Evolutionary conservation across 2,329 filamentous ascomycete species (phyloP).

Genomic region (Elsinoe necatrix): DNA sequence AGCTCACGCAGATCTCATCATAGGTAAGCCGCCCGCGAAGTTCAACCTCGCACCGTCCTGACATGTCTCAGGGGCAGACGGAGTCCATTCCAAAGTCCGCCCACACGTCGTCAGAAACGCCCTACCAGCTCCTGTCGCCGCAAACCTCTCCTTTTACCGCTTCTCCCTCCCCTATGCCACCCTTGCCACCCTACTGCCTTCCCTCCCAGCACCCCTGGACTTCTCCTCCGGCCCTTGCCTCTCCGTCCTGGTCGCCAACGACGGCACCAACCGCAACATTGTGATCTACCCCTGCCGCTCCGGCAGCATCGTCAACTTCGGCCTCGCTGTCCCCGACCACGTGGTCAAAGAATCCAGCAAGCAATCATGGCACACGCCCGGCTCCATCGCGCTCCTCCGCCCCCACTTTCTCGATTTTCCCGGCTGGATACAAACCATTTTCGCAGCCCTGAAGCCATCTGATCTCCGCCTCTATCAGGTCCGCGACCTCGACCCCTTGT

Average conservation of each 20-base stretch:
- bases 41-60: neutral
- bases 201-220: neutral
- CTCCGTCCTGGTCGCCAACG: constrained; percentile 6
- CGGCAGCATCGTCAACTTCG: constrained; percentile 2
- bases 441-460: neutral
- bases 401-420: constrained; percentile 10
- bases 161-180: neutral
- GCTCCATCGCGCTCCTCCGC: neutral
- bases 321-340: constrained; percentile 3
- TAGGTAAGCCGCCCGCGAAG: neutral
- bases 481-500: constrained; percentile 13
- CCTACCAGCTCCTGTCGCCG: neutral
- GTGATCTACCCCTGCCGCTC: constrained; percentile 8
- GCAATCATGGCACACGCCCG: neutral
- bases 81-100: constrained; percentile 8
- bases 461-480: constrained; percentile 9
- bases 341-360: neutral
- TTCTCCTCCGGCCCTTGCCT: neutral
- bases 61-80: constrained; percentile 1
- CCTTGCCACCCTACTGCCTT: neutral
- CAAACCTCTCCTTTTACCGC: constrained; percentile 5
- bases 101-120: neutral
- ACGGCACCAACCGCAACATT: constrained; percentile 6
- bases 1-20: neutral
- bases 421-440: neutral